Base-by-base conservation (phyloP, 805 yeast genomes). In the Candida andamanensis region DNA sequence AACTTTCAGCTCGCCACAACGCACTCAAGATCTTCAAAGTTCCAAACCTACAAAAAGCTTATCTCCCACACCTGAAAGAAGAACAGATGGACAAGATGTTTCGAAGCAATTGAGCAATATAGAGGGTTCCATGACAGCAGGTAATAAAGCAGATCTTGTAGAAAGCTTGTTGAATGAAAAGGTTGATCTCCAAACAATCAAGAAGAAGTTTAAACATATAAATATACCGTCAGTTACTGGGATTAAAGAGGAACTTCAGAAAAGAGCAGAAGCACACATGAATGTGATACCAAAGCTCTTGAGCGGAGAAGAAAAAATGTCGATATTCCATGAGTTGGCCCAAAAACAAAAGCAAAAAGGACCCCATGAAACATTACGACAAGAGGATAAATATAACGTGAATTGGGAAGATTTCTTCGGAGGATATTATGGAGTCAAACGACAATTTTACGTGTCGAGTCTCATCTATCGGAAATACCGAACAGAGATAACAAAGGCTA, bases 371-470 rank as follows among this genome's bases (percentile, higher is more conserved):
- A 53, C 67, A 1, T 55, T 80, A 40, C 63, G 80, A 0, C 58
- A 55, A 17, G 49, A 54, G 15, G 80, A 74, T 32, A 57, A 75
- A 16, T 58, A 69, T 41, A 59, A 57, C 11, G 45, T 76, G 7
- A 65, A 72, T 13, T 67, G 77, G 54, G 41, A 52, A 11, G 46
- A 51, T 20, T 77, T 70, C 45, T 46, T 59, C 3, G 76, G 76
- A 17, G 89, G 90, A 0, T 81, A 67, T 46, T 69, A 69, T 39
- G 90, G 89, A 0, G 50, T 72, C 20, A 64, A 63, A 39, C 59
- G 89, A 33, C 83, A 80, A 40, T 56, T 67, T 34, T 49, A 60
- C 11, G 63, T 80, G 1, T 69, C 80, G 1, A 47, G 57, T 17
- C 42, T 60, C 24, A 68, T 81, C 11, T 36, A 54, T n/a, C 46